Evolutionary conservation across 164 flowering plant genomes (phyloP).

Genomic region (Tetracentron sinense): DNA sequence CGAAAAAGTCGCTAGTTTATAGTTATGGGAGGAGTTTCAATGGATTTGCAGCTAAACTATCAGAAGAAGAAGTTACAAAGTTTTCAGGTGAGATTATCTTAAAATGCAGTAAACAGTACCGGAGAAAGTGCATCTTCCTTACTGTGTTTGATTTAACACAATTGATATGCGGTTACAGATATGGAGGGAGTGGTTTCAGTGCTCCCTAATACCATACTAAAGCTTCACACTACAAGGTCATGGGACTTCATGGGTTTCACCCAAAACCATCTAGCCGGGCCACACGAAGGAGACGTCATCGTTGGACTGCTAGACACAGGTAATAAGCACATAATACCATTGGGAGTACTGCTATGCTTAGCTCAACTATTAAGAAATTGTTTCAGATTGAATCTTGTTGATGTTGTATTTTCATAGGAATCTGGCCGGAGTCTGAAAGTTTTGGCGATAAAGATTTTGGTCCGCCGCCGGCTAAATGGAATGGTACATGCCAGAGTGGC

Average conservation of each 20-base stretch:
- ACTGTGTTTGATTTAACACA: neutral
- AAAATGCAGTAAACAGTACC: neutral
- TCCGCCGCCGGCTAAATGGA: slow-evolving; percentile 41
- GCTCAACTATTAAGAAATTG: neutral
- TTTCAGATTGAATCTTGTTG: neutral
- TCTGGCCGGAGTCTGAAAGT: slow-evolving; percentile 46
- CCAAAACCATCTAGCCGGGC: neutral
- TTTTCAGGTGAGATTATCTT: slow-evolving; percentile 28
- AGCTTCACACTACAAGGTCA: slow-evolving; percentile 52
- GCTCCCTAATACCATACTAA: slow-evolving; percentile 26
- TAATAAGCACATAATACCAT: slow-evolving; percentile 1
- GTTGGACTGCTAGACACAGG: slow-evolving; percentile 46
- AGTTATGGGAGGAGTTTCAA: slow-evolving; percentile 45
- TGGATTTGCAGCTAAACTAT: slow-evolving; percentile 42
- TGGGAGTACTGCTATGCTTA: too few relatives aligned
- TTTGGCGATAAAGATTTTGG: slow-evolving; percentile 28
- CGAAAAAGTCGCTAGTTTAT: slow-evolving; percentile 29
- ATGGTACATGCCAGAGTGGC: slow-evolving; percentile 28
- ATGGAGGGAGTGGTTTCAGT: slow-evolving; percentile 48
- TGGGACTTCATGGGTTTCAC: slow-evolving; percentile 46
- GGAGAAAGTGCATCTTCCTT: neutral
- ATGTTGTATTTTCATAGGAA: slow-evolving; percentile 20
- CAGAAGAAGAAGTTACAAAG: slow-evolving; percentile 35
- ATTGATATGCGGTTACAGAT: slow-evolving; percentile 20
- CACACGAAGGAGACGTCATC: slow-evolving; percentile 31